A percentile compares a stretch with the other conserved stretches of the same genome.
phyloP scores from a whole-genome alignment of 2,329 filamentous ascomycete species.

The Botrytis sinoallii region DNA sequence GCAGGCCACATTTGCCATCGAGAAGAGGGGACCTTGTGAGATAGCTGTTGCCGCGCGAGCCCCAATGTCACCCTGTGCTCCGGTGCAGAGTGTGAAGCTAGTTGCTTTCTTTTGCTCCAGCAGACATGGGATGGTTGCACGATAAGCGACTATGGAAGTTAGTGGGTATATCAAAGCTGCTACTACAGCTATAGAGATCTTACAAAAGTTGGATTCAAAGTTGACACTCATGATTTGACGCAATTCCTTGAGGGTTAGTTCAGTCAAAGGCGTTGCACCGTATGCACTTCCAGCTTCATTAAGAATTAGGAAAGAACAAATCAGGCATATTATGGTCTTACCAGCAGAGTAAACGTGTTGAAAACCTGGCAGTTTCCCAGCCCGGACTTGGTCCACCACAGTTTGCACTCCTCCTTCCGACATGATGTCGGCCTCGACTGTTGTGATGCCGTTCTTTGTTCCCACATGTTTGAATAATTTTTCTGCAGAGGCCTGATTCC shows the following conservation, averaged over 20 bases:
- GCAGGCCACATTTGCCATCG: conserved; percentile 36
- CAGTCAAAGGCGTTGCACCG: background rate
- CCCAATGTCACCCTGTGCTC: conserved; percentile 34
- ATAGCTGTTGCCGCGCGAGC: conserved; percentile 32
- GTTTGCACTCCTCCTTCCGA: conserved; percentile 34
- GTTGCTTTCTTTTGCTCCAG: conserved; percentile 33
- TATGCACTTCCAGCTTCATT: background rate
- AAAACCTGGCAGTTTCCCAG: conserved; percentile 40
- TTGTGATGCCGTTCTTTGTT: conserved; percentile 23
- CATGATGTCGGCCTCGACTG: background rate
- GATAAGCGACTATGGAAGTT: background rate
- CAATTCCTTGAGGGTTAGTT: background rate
- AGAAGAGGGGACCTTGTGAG: conserved; percentile 41
- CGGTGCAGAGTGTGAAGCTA: conserved; percentile 40
- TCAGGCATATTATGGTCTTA: conserved; percentile 18
- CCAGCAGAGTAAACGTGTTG: conserved; percentile 41
- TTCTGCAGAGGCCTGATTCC: conserved; percentile 38
- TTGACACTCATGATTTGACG: background rate
- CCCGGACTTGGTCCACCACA: conserved; percentile 40
- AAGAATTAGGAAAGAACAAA: background rate
- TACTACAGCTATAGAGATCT: background rate
- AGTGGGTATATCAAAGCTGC: background rate
- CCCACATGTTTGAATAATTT: conserved; percentile 39
- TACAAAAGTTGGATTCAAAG: conserved; percentile 3
- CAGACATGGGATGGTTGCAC: conserved; percentile 38